A percentile compares a stretch with the other conserved stretches of the same genome.
These are phyloP conservation scores for Marvania coccoides DNA, from an alignment of 139 green algal species.

Conservation along the genomic window DNA sequence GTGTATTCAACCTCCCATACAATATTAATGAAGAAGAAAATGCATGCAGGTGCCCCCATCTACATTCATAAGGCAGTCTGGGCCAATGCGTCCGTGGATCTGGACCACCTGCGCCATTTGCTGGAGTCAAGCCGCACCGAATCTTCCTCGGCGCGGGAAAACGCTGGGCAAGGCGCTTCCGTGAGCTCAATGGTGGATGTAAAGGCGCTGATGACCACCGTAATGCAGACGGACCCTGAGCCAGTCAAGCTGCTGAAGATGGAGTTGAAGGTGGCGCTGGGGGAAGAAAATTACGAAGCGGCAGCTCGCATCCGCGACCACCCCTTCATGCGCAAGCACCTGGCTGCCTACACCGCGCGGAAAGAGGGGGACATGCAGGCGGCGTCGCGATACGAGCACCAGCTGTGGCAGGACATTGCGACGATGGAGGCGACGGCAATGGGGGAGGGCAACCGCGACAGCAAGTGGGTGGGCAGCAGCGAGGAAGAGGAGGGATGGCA, in stretches of 20 bases:
- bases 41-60: no score
- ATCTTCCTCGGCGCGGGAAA: neutral
- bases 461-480: no score
- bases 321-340: neutral
- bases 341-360: neutral
- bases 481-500: no score
- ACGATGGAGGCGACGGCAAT: no score
- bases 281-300: neutral
- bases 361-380: neutral
- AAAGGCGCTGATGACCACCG: neutral
- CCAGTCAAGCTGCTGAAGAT: neutral
- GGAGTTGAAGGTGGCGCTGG: neutral
- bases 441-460: no score
- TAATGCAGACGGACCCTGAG: neutral
- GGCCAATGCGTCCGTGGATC: neutral
- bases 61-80: neutral
- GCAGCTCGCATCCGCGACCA: neutral
- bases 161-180: neutral
- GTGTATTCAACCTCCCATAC: no score
- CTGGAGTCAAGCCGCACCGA: no score
- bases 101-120: neutral
- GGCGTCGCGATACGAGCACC: neutral
- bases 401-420: neutral
- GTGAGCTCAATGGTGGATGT: neutral
- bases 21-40: no score